These are phyloP conservation scores for Fraxinus nigra DNA, from an alignment of 305 asterid species.

Conservation along the genomic window DNA sequence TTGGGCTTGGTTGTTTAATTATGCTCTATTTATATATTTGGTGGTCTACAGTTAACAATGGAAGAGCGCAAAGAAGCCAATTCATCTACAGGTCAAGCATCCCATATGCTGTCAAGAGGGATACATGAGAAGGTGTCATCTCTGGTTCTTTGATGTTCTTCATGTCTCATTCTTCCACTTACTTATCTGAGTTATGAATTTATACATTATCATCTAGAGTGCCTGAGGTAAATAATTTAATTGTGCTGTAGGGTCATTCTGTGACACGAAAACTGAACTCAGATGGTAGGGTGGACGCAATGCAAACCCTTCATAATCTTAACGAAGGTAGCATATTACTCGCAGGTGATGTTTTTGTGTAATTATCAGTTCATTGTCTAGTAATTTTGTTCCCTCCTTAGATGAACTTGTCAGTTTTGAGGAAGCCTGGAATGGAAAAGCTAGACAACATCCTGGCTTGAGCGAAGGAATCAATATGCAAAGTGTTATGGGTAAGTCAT, in stretches of 20 bases:
- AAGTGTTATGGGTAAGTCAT: slow-evolving; percentile 39
- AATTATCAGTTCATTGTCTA: not conserved
- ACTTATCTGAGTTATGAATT: not conserved
- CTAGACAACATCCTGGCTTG: slow-evolving; percentile 55
- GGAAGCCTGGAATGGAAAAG: slow-evolving; percentile 73
- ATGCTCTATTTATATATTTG: not conserved
- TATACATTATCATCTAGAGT: slow-evolving; percentile 8
- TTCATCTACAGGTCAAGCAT: slow-evolving; percentile 75
- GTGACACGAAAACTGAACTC: slow-evolving; percentile 68
- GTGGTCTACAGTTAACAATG: slow-evolving; percentile 52
- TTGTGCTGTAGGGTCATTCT: slow-evolving; percentile 70
- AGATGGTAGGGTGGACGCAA: slow-evolving; percentile 78
- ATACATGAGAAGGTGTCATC: slow-evolving; percentile 67
- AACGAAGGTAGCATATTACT: slow-evolving; percentile 52
- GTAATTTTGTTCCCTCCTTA: slow-evolving; percentile 24
- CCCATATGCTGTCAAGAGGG: slow-evolving; percentile 70
- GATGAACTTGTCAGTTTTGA: slow-evolving; percentile 75
- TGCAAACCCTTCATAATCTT: slow-evolving; percentile 81
- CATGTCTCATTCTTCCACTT: not conserved
- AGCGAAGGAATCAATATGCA: slow-evolving; percentile 34
- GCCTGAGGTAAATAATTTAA: slow-evolving; percentile 10
- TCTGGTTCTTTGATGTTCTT: not conserved
- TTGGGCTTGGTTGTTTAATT: not conserved
- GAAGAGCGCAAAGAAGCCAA: slow-evolving; percentile 91
- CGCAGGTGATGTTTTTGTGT: not conserved